Conservation (phyloP, 345 rosid species). For the Boechera retrofracta region DNA sequence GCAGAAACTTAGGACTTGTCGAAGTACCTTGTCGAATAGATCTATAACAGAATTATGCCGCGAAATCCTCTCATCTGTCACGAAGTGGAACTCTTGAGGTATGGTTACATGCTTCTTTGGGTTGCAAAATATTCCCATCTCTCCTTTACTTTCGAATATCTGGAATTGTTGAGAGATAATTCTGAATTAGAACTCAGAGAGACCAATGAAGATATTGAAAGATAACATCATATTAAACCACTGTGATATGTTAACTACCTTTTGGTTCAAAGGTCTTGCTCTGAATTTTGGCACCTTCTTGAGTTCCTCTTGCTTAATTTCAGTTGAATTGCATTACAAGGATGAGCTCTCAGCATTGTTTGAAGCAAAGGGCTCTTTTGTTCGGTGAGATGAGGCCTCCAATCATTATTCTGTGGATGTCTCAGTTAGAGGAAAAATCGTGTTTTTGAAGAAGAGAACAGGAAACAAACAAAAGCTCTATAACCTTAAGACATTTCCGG, state of each 20-base stretch:
- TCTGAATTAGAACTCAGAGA: not conserved
- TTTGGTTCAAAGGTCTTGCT: slow-evolving; percentile 85
- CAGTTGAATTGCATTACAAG: slow-evolving; percentile 63
- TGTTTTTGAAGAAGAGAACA: not conserved
- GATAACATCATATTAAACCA: not conserved
- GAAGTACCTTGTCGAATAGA: slow-evolving; percentile 44
- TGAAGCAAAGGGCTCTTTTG: slow-evolving; percentile 75
- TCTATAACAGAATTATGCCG: slow-evolving; percentile 56
- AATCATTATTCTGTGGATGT: slow-evolving; percentile 51
- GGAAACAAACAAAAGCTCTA: not conserved
- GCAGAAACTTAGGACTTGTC: not conserved
- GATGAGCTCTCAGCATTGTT: slow-evolving; percentile 84
- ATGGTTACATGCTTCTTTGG: slow-evolving; percentile 59
- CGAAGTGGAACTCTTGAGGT: slow-evolving; percentile 79
- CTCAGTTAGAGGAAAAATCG: not conserved
- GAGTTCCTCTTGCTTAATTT: slow-evolving; percentile 79
- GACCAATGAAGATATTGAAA: not conserved
- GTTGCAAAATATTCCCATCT: slow-evolving; percentile 61
- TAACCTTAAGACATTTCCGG: too few relatives aligned
- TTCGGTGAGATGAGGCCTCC: slow-evolving; percentile 69
- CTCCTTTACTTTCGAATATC: slow-evolving; percentile 88
- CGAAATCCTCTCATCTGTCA: slow-evolving; percentile 70
- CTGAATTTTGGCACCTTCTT: slow-evolving; percentile 79
- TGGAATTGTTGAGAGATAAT: slow-evolving; percentile 37
- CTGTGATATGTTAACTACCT: slow-evolving; percentile 49